These are phyloP conservation scores for Crataegus laevigata DNA, from an alignment of 306 rosid species.

Conservation along the genomic window DNA sequence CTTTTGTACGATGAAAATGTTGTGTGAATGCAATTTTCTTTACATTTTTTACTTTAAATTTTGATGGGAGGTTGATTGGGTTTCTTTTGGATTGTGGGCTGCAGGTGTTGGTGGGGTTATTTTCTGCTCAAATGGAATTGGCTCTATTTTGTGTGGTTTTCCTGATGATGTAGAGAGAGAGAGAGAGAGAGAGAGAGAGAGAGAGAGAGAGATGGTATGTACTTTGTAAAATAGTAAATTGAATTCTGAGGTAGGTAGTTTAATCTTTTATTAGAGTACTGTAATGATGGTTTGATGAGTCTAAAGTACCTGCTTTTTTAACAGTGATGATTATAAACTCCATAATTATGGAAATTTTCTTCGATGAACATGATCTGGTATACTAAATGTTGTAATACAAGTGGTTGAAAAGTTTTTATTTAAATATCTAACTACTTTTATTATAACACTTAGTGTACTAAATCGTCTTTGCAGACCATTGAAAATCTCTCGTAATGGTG, in stretches of 20 bases:
- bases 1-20: background rate
- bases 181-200: background rate
- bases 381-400: too few species aligned
- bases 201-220: background rate
- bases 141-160: slow-evolving; percentile 35
- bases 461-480: rapidly evolving
- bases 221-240: too few species aligned
- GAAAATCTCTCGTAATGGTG: slow-evolving; percentile 7
- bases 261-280: background rate
- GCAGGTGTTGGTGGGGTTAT: slow-evolving; percentile 63
- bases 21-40: background rate
- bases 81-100: slow-evolving; percentile 15
- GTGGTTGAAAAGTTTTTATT: too few species aligned
- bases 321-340: slow-evolving; percentile 61
- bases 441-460: too few species aligned
- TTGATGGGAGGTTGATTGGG: slow-evolving; percentile 27
- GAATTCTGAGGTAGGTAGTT: background rate
- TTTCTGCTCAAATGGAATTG: slow-evolving; percentile 40
- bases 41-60: background rate
- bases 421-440: too few species aligned
- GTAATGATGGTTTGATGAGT: background rate
- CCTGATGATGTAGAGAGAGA: slow-evolving; percentile 26
- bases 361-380: rapidly evolving
- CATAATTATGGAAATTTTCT: slow-evolving; percentile 5
- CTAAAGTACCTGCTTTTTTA: slow-evolving; percentile 49